Evolutionary conservation across 1,139 yeast genomes (phyloP), one percentile per base, ranked within the genome.

Genomic region (Arxiozyma slooffiae): DNA sequence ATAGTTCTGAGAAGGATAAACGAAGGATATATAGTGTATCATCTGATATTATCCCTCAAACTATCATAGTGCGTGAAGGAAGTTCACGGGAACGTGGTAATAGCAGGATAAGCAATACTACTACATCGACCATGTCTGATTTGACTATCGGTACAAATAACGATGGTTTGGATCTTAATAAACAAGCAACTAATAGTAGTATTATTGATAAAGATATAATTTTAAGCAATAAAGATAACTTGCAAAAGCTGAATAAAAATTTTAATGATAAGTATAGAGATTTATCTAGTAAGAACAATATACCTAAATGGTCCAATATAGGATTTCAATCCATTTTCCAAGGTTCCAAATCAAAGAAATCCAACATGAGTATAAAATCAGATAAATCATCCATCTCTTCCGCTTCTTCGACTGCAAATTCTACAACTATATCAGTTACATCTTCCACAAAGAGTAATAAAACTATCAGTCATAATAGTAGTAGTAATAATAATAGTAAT

Each of bases 281-380:
- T 30, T 6, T 50, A 38, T 24, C 58, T n/a, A 51, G 53, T 22
- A 41, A 46, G 9, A 54, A 50, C 21, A 36, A 39, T n/a, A 34
- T 56, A 8, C 67, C 66, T 9, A 57, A 55, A 37, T 57, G 67
- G 57, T 60, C 68, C 1, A 61, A 59, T 37, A 66, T 66, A n/a
- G 69, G 69, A 4, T 66, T 66, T 43, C 68, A 63, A 46, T 66
- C 69, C 1, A 64, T 66, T 21, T 62, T 61, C 26, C 60, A 60
- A 44, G 54, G 52, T 7, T 48, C 52, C 18, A 50, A 50, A 4
- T 50, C 43, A 11, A 50, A 50, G 20, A 53, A 52, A 42, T 53
- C 60, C 14, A 44, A 38, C 34, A 41, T 44, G 7, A 56, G 53
- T 37, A n/a, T n/a, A n/a, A n/a, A n/a, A n/a, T 54, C 57, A 7